These are phyloP conservation scores for Diaporthe aspalathi DNA, from an alignment of 2,329 filamentous ascomycete genomes.

Conservation along the genomic window DNA sequence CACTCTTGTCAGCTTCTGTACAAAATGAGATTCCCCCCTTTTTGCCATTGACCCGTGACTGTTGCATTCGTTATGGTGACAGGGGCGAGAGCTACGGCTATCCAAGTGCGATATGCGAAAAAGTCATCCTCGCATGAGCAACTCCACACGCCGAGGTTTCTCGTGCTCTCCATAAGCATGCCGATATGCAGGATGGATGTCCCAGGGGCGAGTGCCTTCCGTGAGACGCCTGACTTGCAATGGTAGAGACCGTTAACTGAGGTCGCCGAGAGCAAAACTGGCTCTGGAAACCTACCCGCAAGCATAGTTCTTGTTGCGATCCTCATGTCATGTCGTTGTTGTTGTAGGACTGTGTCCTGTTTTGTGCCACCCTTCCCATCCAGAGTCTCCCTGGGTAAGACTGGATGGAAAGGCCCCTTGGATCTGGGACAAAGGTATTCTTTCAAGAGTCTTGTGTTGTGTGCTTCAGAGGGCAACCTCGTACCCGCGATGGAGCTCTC, in stretches of 20 bases:
- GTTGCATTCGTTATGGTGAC: not conserved
- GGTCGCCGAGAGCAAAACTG: not conserved
- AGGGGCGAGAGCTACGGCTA: not conserved
- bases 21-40: slow-evolving; percentile 34
- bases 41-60: slow-evolving; percentile 7
- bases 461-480: not conserved
- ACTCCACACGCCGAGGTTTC: not conserved
- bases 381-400: slow-evolving; percentile 2
- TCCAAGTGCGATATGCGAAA: no score
- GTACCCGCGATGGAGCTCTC: not conserved
- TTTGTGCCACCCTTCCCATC: not conserved
- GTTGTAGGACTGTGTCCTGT: not conserved
- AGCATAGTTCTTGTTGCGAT: not conserved
- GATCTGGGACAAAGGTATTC: not conserved
- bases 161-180: not conserved
- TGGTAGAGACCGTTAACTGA: not conserved
- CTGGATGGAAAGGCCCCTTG: not conserved
- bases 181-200: no score
- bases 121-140: not conserved
- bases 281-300: not conserved
- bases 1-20: slow-evolving; percentile 20
- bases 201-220: slow-evolving; percentile 2
- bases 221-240: not conserved
- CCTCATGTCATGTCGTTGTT: no score
- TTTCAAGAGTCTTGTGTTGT: not conserved